Conservation (phyloP, 2,329 filamentous ascomycete species). For the Xylariaceae sp. region DNA sequence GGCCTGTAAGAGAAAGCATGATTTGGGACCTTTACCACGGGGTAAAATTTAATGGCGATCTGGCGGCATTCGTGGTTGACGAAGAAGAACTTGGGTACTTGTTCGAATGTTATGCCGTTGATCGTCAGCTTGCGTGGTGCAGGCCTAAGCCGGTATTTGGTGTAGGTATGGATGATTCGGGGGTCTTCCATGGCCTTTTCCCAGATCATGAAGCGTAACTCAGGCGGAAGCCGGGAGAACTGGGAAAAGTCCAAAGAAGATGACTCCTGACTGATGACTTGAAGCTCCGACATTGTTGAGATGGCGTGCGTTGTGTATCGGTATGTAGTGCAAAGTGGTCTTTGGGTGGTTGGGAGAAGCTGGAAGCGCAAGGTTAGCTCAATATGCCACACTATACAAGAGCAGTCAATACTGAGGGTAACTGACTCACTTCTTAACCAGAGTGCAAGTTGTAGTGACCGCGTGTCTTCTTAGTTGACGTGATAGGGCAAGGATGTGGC, state of each 20-base stretch:
- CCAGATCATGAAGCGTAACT: conserved; percentile 5
- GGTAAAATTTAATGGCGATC: not conserved
- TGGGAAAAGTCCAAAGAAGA: not conserved
- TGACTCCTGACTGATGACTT: not conserved
- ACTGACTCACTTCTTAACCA: no score
- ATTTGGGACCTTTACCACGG: not conserved
- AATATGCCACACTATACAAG: no score
- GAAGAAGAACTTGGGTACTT: conserved; percentile 12
- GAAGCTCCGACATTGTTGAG: not conserved
- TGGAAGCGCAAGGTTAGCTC: no score
- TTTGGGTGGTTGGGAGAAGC: no score
- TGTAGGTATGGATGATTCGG: not conserved
- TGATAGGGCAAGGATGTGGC: no score
- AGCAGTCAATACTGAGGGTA: no score
- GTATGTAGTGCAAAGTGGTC: no score
- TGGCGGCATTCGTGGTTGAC: conserved; percentile 1
- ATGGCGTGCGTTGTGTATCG: no score
- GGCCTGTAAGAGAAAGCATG: no score
- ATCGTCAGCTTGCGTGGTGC: not conserved
- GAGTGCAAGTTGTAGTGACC: no score
- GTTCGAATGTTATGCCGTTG: not conserved
- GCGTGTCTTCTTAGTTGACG: no score
- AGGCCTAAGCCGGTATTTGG: not conserved
- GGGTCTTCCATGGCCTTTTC: not conserved
- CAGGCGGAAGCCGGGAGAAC: not conserved